A percentile compares a stretch with the other conserved stretches of the same genome.
Evolutionary conservation across 148 eudicot species (phyloP).

Genomic region (Hydrangea macrophylla): DNA sequence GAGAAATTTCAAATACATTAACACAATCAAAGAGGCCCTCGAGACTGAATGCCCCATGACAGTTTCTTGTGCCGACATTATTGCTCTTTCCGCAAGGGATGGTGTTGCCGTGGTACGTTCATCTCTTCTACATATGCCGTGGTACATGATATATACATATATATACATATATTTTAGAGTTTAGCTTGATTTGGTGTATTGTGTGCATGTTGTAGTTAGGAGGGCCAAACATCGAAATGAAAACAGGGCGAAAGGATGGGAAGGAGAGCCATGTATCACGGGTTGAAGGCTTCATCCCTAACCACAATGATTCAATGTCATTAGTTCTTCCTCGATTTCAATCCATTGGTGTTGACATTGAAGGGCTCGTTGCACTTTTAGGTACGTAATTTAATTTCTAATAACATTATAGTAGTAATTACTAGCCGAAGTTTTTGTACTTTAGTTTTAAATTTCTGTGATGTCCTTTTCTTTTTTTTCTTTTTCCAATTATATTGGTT

Average conservation of each 20-base stretch:
- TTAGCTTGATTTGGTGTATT: background rate
- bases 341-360: constrained; percentile 53
- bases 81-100: constrained; percentile 82
- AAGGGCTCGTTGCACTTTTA: constrained; percentile 74
- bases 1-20: constrained; percentile 81
- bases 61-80: constrained; percentile 85
- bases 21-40: constrained; percentile 57
- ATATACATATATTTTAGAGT: background rate
- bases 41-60: constrained; percentile 67
- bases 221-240: constrained; percentile 68
- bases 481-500: no score
- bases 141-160: no score
- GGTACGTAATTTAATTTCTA: constrained; percentile 28
- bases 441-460: no score
- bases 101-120: constrained; percentile 51
- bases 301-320: constrained; percentile 57
- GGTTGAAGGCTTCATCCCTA: constrained; percentile 53
- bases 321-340: constrained; percentile 56
- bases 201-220: constrained; percentile 49
- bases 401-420: no score
- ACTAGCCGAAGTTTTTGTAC: no score
- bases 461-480: no score
- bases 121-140: background rate
- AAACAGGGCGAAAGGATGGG: constrained; percentile 71
- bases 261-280: constrained; percentile 33